Base-by-base conservation (phyloP, 2,329 filamentous ascomycete genomes). In the Grosmannia serpens region DNA sequence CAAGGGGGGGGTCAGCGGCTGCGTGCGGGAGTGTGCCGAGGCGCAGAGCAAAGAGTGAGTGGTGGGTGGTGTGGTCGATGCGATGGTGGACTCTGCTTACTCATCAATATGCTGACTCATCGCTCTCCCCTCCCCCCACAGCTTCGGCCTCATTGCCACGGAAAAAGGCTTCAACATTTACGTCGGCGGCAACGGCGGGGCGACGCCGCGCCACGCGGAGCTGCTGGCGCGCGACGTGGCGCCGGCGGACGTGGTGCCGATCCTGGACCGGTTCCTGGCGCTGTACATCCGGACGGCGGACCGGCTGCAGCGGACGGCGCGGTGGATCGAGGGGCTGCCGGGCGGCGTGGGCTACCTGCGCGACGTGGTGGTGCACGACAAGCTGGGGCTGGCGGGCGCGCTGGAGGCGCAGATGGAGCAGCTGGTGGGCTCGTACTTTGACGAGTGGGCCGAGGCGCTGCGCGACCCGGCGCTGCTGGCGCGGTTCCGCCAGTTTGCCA, bases 151-250 rank as follows among this genome's bases (percentile, higher is more conserved):
- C 54, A 95, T 96, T 59, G 90, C 91, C 17, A 95, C 89, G 0
- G 90, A 95, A 62, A 95, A 94, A 66, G 91, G 91, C 33, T 96
- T 89, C 81, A 96, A 96, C 72, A 85, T 96, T 70, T 95, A 91
- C 65, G 89, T 96, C 1, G 91, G 81, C 38, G 91, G 91, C 53
- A 96, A 96, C 68, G 91, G 91, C 56, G 91, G 91, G 60, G 89
- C 89, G 20, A 92, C 89, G 64, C 91, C 91, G 5, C 78, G 82
- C 44, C 91, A 96, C 69, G 84, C 86, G 1, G 89, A 95, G 65
- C 78, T 96, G 2, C 80, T 96, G 1, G 89, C 89, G 60, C 91
- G 91, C 69, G 90, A 96, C 65, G 89, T 95, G 0, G 83, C 89
- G 0, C 87, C 89, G 0, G 84, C 89, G 56, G 87, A 95, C 66